Evolutionary conservation across 2,329 filamentous ascomycete species (phyloP).

Genomic region (Phyllosticta citribraziliensis): DNA sequence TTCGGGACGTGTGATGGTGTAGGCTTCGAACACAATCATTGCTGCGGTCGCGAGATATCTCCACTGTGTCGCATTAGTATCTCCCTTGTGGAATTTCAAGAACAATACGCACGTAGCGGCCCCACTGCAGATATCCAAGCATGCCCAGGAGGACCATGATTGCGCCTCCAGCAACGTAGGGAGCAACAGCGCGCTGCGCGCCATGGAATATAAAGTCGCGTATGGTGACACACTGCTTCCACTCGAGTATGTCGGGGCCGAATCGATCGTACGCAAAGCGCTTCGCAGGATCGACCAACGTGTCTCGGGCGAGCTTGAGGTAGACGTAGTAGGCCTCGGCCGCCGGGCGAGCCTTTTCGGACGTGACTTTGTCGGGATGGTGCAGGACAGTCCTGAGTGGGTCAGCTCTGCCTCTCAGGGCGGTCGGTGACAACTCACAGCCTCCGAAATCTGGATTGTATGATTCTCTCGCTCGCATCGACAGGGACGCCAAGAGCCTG

Average conservation of each 20-base stretch:
- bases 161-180: constrained; percentile 50
- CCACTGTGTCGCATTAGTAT: constrained; percentile 25
- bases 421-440: constrained; percentile 31
- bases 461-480: constrained; percentile 58
- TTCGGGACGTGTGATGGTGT: constrained; percentile 45
- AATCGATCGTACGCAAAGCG: constrained; percentile 87
- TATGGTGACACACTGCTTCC: constrained; percentile 57
- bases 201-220: constrained; percentile 65
- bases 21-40: constrained; percentile 48
- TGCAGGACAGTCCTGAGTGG: constrained; percentile 40
- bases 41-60: constrained; percentile 42
- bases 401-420: background rate
- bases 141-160: constrained; percentile 53
- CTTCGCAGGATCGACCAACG: constrained; percentile 62
- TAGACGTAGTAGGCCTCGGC: constrained; percentile 60
- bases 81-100: background rate
- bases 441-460: constrained; percentile 78
- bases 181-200: constrained; percentile 48
- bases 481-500: constrained; percentile 61
- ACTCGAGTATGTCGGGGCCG: constrained; percentile 59
- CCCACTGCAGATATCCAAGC: constrained; percentile 59
- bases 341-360: constrained; percentile 27
- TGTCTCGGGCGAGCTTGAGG: constrained; percentile 75
- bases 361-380: constrained; percentile 74
- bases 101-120: constrained; percentile 37